phyloP scores from a whole-genome alignment of 495 filamentous ascomycete genomes.

The Glutinoglossum americanum region DNA sequence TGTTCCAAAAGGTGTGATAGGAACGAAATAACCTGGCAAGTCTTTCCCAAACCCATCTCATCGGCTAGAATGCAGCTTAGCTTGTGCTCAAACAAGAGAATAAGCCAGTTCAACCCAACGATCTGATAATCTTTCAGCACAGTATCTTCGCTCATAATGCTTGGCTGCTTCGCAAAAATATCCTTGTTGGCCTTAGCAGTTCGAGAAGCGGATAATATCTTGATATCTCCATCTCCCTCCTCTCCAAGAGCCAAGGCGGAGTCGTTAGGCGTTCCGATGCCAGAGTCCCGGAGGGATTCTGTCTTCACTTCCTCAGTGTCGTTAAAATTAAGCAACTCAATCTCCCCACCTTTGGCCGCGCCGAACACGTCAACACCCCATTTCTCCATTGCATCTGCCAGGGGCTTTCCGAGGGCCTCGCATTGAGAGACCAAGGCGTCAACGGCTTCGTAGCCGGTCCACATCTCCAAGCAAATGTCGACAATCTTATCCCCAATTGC shows the following conservation, averaged over 20 bases:
- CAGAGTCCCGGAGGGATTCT: conserved; percentile 35
- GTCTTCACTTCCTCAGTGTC: conserved; percentile 12
- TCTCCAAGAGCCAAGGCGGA: conserved; percentile 13
- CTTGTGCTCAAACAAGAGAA: conserved; percentile 51
- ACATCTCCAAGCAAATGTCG: conserved; percentile 49
- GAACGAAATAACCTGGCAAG: conserved; percentile 87
- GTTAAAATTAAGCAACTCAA: conserved; percentile 39
- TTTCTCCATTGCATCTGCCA: conserved; percentile 44
- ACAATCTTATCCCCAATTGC: conserved; percentile 51
- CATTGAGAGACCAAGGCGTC: conserved; percentile 57
- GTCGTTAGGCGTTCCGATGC: conserved; percentile 49
- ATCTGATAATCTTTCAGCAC: conserved; percentile 80
- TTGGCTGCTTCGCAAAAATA: conserved; percentile 44
- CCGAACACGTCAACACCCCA: conserved; percentile 67
- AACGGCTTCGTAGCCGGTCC: conserved; percentile 51
- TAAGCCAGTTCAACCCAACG: conserved; percentile 86
- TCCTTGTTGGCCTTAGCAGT: conserved; percentile 17
- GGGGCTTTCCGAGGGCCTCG: conserved; percentile 41
- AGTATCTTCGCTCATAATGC: conserved; percentile 45
- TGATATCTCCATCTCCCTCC: conserved; percentile 28
- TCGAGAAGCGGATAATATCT: conserved; percentile 11
- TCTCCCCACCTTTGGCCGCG: conserved; percentile 35
- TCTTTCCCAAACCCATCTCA: conserved; percentile 97
- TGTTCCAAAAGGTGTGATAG: conserved; percentile 54
- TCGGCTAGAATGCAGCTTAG: conserved; percentile 82